phyloP scores from a whole-genome alignment of 345 rosid species.

The Linum tenue region DNA sequence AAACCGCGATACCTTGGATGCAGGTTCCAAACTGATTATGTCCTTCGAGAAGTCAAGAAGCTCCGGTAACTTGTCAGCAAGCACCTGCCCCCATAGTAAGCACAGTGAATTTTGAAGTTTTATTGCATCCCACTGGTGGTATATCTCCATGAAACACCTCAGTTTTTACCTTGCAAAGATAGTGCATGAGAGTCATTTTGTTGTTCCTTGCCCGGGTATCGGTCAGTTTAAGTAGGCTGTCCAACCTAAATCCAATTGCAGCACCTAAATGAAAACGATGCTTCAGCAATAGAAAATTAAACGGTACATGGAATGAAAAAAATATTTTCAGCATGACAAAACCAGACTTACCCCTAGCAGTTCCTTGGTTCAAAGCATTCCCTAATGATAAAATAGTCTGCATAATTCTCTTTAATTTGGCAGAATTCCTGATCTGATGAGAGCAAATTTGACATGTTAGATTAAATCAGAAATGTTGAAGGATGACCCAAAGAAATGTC shows the following conservation, averaged over 20 bases:
- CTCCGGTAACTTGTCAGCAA: constrained; percentile 77
- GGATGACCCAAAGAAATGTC: neutral
- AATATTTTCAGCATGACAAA: neutral
- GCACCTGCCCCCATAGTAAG: constrained; percentile 47
- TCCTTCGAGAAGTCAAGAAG: constrained; percentile 72
- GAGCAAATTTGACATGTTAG: constrained; percentile 8
- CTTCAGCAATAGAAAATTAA: neutral
- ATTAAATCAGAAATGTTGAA: constrained; percentile 2
- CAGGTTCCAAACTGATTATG: constrained; percentile 53
- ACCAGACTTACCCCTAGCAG: constrained; percentile 75
- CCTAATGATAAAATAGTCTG: constrained; percentile 88
- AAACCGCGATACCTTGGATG: constrained; percentile 51
- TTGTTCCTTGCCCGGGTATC: constrained; percentile 82
- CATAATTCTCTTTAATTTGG: constrained; percentile 80
- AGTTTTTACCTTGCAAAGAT: constrained; percentile 82
- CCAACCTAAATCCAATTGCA: constrained; percentile 85
- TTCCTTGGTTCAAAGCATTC: constrained; percentile 94
- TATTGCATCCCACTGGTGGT: neutral
- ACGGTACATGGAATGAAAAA: neutral
- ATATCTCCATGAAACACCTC: constrained; percentile 21
- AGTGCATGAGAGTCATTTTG: constrained; percentile 95
- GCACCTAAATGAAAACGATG: constrained; percentile 44
- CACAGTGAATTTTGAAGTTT: constrained; percentile 5
- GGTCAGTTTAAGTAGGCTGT: constrained; percentile 88
- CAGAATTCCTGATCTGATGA: constrained; percentile 54